Base-by-base conservation (phyloP, 768 basidiomycete species). In the Artomyces pyxidatus region DNA sequence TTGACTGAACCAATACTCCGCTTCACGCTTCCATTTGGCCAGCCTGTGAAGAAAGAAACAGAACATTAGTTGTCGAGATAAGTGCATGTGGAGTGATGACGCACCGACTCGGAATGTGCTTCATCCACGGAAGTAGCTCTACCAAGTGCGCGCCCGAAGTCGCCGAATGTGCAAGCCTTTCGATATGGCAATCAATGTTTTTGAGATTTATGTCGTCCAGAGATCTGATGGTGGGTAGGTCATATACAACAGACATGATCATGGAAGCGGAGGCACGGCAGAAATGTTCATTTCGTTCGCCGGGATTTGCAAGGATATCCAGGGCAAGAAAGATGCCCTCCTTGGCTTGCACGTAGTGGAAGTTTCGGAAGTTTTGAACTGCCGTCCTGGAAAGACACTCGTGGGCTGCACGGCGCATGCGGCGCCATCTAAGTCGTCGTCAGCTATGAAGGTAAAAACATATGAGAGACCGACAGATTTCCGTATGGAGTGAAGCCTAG, bases 11-110 rank as follows among this genome's bases (percentile, higher is more conserved):
- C 55, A 57, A 47, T 52, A 37, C 23, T 49, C 50, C 4, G 50
- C 56, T 6, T 57, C 50, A 46, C 56, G 56, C 45, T 57, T 57
- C 56, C 56, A 57, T 51, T 54, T 54, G 22, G 52, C 52, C 35
- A 53, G 42, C 46, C 52, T 54, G n/a, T 6, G n/a, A n/a, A n/a
- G n/a, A n/a, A n/a, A n/a, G 44, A 27, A 17, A 3, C 11, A 29
- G 14, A 11, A 27, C 4, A 23, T 42, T 12, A 29, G 41, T 2
- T 6, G 37, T 2, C 43, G 22, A 17, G 25, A 5, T 27, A n/a
- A n/a, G 26, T 22, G 16, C 23, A 4, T 7, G 10, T 38, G 9
- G 3, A 25, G 40, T 25, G 29, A 21, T 5, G 23, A 8, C 12
- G 9, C 32, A 23, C 30, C 47, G 42, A 43, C 37, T 48, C 8